Percentiles rank a stretch among this genome's conserved stretches.
phyloP scores from a whole-genome alignment of 495 filamentous ascomycete genomes.

The Saxispiralis lemnorum region DNA sequence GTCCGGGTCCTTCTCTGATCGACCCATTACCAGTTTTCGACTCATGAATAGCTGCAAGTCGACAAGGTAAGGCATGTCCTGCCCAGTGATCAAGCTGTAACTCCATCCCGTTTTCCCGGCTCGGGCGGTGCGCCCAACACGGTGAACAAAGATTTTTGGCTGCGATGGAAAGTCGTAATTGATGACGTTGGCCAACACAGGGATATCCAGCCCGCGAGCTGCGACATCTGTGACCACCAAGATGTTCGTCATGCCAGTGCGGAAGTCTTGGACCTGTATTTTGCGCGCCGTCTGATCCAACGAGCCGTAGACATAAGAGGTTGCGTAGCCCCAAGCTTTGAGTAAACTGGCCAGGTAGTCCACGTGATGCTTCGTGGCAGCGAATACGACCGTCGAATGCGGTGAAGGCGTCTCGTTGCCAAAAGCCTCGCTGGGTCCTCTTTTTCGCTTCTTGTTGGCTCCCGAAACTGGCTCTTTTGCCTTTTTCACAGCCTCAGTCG shows the following conservation, averaged over 20 bases:
- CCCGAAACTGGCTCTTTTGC: slow-evolving; percentile 20
- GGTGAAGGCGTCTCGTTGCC: slow-evolving; percentile 42
- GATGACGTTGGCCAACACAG: slow-evolving; percentile 87
- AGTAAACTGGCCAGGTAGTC: slow-evolving; percentile 73
- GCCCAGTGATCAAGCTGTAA: slow-evolving; percentile 72
- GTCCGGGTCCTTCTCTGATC: slow-evolving; percentile 30
- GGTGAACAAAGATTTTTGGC: slow-evolving; percentile 90
- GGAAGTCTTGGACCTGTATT: slow-evolving; percentile 75
- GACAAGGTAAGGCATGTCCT: slow-evolving; percentile 76
- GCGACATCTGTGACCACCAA: slow-evolving; percentile 96
- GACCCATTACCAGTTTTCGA: slow-evolving; percentile 55
- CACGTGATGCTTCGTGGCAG: slow-evolving; percentile 94
- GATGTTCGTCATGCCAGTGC: slow-evolving; percentile 67
- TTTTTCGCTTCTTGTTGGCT: slow-evolving; percentile 32
- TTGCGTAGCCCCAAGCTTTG: slow-evolving; percentile 56
- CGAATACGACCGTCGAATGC: slow-evolving; percentile 84
- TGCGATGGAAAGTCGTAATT: slow-evolving; percentile 97
- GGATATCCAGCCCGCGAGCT: slow-evolving; percentile 93
- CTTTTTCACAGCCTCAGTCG: slow-evolving; percentile 35
- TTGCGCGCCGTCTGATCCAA: slow-evolving; percentile 85
- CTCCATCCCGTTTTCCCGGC: slow-evolving; percentile 85
- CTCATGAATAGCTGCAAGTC: slow-evolving; percentile 92
- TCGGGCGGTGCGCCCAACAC: slow-evolving; percentile 86
- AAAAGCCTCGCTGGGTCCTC: slow-evolving; percentile 29
- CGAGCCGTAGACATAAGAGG: slow-evolving; percentile 83